phyloP scores from a whole-genome alignment of 352 stramenopile species.

The Phytophthora citrophthora region DNA sequence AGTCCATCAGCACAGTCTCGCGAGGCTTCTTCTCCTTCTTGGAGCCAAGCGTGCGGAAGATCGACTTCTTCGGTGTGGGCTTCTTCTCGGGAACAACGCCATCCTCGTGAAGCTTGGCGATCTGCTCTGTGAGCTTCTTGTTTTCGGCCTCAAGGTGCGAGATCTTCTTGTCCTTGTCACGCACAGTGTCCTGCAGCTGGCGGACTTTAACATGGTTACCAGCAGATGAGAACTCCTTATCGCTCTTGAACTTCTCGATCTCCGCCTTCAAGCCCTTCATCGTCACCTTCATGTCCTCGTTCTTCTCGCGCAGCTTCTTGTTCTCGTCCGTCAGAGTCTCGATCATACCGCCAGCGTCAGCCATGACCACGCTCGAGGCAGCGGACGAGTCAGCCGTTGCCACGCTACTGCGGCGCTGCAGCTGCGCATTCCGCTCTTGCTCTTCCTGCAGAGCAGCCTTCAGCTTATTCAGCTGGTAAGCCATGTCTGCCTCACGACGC shows the following conservation, averaged over 20 bases:
- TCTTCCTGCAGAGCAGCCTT: constrained; percentile 84
- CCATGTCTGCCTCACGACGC: constrained; percentile 87
- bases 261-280: constrained; percentile 71
- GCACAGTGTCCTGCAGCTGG: constrained; percentile 73
- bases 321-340: constrained; percentile 84
- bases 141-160: constrained; percentile 73
- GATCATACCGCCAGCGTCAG: constrained; percentile 85
- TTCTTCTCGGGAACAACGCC: constrained; percentile 52
- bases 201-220: constrained; percentile 78
- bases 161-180: constrained; percentile 82
- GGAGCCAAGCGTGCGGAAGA: constrained; percentile 86
- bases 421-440: constrained; percentile 73
- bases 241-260: constrained; percentile 75
- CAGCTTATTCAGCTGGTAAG: constrained; percentile 81
- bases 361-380: constrained; percentile 73
- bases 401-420: constrained; percentile 65
- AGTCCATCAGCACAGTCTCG: constrained; percentile 73
- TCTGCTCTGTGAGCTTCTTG: constrained; percentile 72
- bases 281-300: constrained; percentile 71
- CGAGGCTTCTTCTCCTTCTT: constrained; percentile 81
- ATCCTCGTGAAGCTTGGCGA: constrained; percentile 58
- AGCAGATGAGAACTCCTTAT: constrained; percentile 81
- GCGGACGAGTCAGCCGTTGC: constrained; percentile 45
- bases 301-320: constrained; percentile 78
- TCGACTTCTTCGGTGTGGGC: constrained; percentile 65